These are phyloP conservation scores for Wickerhamomyces sp. DNA, from an alignment of 1,139 yeast genomes.

Conservation along the genomic window DNA sequence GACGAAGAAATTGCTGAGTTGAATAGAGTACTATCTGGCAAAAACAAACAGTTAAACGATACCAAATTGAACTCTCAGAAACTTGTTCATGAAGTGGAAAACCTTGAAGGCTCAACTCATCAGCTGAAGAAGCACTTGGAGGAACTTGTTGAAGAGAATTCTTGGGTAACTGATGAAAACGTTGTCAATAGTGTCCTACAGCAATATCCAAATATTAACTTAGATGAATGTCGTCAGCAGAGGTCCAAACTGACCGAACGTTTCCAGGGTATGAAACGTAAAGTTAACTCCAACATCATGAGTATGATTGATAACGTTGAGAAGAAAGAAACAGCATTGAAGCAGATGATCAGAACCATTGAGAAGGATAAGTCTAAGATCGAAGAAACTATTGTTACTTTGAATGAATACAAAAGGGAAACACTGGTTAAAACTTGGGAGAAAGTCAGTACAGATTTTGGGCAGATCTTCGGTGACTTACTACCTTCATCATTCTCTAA, in stretches of 20 bases:
- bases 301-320: slow-evolving; percentile 92
- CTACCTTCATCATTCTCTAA: slow-evolving; percentile 90
- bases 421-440: slow-evolving; percentile 82
- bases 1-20: slow-evolving; percentile 76
- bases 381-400: slow-evolving; percentile 78
- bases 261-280: slow-evolving; percentile 72
- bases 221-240: slow-evolving; percentile 57
- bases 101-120: slow-evolving; percentile 40
- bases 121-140: slow-evolving; percentile 42
- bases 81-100: slow-evolving; percentile 60
- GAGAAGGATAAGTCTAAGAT: slow-evolving; percentile 89
- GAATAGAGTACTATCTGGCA: slow-evolving; percentile 45
- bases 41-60: slow-evolving; percentile 46
- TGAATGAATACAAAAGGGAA: slow-evolving; percentile 81
- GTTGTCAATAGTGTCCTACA: slow-evolving; percentile 48
- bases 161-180: slow-evolving; percentile 69
- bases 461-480: slow-evolving; percentile 84
- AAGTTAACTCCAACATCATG: slow-evolving; percentile 86
- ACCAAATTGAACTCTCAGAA: slow-evolving; percentile 54
- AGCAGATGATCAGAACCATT: slow-evolving; percentile 79
- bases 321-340: slow-evolving; percentile 75
- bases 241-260: slow-evolving; percentile 54
- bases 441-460: slow-evolving; percentile 84
- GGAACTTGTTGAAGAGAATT: slow-evolving; percentile 49
- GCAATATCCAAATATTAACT: slow-evolving; percentile 58